Base-by-base conservation (phyloP, 179 eudicot species). In the Corrigiola litoralis region DNA sequence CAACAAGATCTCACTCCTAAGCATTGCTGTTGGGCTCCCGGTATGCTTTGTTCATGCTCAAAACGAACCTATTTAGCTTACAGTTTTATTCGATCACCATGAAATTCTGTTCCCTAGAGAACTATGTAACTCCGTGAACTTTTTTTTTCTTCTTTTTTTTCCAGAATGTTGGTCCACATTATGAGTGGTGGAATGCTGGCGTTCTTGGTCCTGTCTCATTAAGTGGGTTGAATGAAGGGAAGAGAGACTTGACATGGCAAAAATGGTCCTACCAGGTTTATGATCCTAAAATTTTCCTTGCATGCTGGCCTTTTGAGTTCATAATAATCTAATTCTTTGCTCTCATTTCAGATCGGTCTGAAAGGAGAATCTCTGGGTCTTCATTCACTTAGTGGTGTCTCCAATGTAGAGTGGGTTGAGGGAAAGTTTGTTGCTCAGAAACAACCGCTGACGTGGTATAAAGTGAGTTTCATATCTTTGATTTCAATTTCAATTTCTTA, bases 11-110 rank as follows among this genome's bases (percentile, higher is more conserved):
- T 78, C 95, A 36, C 72, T 92, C 32, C 84, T 92, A 11, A 92
- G 98, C 72, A 80, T 89, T 72, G 87, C 98, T 47, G 95, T 92
- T 76, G 98, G 98, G 40, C 92, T 92, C 40, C 96, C 98, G 81
- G 98, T 92, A 64, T 37, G 90, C 70, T 44, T 45, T 18, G n/a
- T 58, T 31, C 63, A 42, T 54, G 60, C 38, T 46, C 16, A 13
- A 23, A 17, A 36, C 28, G 27, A 32, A n/a, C 34, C 9, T 58
- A 12, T 58, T 18, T 20, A 24, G n/a, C 0, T 31, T 32, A 32
- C 47, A 60, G 13, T 23, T 41, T 24, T 59, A 10, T 16, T 53
- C 48, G 9, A 13, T 58, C 57, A 28, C 60, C 20, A 17, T 56
- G 53, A 67, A 36, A 44, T 3, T 31, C 38, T 33, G 8, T 27